Evolutionary conservation across 345 rosid species (phyloP), one percentile per base, ranked within the genome.

Genomic region (Crucihimalaya himalaica): DNA sequence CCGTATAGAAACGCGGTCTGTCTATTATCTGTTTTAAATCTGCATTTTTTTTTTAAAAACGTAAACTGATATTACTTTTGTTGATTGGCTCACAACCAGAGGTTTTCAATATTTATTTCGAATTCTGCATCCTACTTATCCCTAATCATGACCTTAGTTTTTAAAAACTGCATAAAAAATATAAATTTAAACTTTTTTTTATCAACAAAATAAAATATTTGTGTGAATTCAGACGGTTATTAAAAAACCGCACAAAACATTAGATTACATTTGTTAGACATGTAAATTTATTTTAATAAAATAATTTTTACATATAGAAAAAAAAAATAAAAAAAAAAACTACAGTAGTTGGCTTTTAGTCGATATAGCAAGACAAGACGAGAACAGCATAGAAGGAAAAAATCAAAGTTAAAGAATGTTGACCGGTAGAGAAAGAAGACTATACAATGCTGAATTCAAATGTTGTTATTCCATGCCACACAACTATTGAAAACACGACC

Each of bases 351-450:
- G 73, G 64, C 42, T 31, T 56, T 55, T 28, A 54, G 18, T 27
- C 28, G 11, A 54, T 28, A 28, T 28, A 14, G 3, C 3, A 14
- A 53, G 12, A 53, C 14, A 31, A 31, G 28, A 68, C 6, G 39
- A 28, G 28, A 71, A 48, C 25, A 71, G 59, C 50, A 52, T 14
- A 20, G 42, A 40, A 39, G 13, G 5, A 40, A 13, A 40, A 63
- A 63, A 28, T 62, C 63, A 63, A 72, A 72, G 76, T 62, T 70
- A 63, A 40, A 63, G 63, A 28, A 52, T 10, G 76, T 72, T 72
- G 76, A 71, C 75, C 42, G 42, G 68, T 62, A 13, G 52, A 50
- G 21, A 50, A 71, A 5, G 61, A 71, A 39, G 61, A 71, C 61
- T 50, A 9, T 40, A 8, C 9, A 50, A 63, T 52, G 62, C 39